A percentile compares a stretch with the other conserved stretches of the same genome.
phyloP scores from a whole-genome alignment of 106 monocot genomes.

The Agapanthus africanus region DNA sequence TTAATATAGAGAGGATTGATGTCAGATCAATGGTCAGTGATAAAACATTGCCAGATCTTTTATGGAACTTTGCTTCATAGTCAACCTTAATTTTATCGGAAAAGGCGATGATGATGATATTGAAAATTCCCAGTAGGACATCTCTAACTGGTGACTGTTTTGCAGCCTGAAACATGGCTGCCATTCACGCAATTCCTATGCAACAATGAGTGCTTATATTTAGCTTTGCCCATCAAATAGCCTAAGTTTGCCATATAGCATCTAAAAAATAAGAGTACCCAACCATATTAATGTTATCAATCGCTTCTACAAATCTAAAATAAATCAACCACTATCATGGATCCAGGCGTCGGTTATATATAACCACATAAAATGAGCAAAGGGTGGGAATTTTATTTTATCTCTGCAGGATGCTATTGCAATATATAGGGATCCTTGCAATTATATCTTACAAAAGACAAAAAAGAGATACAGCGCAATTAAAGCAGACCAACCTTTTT shows the following conservation, averaged over 20 bases:
- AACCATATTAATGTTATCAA: neutral
- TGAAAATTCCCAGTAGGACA: no score
- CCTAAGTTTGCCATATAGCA: neutral
- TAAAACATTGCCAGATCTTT: no score
- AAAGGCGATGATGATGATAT: no score
- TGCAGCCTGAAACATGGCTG: neutral
- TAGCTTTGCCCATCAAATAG: neutral
- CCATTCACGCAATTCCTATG: neutral
- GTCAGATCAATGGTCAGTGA: no score
- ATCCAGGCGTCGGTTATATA: neutral
- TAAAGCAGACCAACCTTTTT: conserved; percentile 67
- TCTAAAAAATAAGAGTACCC: neutral
- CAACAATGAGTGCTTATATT: neutral
- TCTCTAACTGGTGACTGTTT: neutral
- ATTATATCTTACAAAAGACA: neutral
- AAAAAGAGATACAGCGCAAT: neutral
- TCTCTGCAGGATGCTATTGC: no score
- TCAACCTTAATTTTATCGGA: no score
- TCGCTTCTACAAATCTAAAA: neutral
- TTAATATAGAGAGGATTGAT: no score
- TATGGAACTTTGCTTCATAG: no score
- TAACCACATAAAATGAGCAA: neutral
- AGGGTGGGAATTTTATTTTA: neutral
- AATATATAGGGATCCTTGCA: no score
- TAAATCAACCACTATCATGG: neutral